Evolutionary conservation across 2,329 filamentous ascomycete species (phyloP).

Genomic region (Colletotrichum echinochloae): DNA sequence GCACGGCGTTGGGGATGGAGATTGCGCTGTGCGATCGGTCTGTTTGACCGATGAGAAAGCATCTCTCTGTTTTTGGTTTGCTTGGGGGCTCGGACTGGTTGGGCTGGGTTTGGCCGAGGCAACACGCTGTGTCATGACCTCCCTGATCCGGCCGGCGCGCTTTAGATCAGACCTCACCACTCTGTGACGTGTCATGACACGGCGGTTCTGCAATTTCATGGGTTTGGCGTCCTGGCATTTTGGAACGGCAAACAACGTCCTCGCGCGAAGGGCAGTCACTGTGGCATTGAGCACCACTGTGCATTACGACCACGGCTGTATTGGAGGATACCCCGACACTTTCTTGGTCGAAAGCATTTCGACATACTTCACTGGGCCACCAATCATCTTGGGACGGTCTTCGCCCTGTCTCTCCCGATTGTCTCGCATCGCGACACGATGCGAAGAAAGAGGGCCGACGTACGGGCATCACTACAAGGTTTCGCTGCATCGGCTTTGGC

Average conservation of each 20-base stretch:
- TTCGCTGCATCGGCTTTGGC: background rate
- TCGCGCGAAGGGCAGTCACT: constrained; percentile 38
- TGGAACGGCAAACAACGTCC: constrained; percentile 36
- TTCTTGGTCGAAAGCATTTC: constrained; percentile 21
- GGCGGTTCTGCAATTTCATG: constrained; percentile 39
- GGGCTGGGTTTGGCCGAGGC: constrained; percentile 43
- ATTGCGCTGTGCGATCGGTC: constrained; percentile 33
- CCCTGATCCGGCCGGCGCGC: constrained; percentile 49
- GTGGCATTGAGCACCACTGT: constrained; percentile 39
- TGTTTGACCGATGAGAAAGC: constrained; percentile 30
- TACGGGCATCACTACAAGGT: background rate
- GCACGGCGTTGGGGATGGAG: constrained; percentile 60
- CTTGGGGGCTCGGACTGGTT: constrained; percentile 15
- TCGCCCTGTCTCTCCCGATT: background rate
- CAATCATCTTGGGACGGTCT: constrained; percentile 10
- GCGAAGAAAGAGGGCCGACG: background rate
- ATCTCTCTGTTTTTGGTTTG: constrained; percentile 7
- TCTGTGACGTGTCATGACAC: constrained; percentile 48
- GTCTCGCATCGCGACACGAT: constrained; percentile 3
- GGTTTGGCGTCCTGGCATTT: constrained; percentile 39
- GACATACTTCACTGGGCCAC: constrained; percentile 17
- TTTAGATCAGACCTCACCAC: constrained; percentile 44
- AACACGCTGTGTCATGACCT: constrained; percentile 48
- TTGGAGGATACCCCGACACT: constrained; percentile 38
- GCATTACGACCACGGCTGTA: constrained; percentile 39